Conservation (phyloP, 768 basidiomycete genomes). For the Boletus rufocinnamomeus region DNA sequence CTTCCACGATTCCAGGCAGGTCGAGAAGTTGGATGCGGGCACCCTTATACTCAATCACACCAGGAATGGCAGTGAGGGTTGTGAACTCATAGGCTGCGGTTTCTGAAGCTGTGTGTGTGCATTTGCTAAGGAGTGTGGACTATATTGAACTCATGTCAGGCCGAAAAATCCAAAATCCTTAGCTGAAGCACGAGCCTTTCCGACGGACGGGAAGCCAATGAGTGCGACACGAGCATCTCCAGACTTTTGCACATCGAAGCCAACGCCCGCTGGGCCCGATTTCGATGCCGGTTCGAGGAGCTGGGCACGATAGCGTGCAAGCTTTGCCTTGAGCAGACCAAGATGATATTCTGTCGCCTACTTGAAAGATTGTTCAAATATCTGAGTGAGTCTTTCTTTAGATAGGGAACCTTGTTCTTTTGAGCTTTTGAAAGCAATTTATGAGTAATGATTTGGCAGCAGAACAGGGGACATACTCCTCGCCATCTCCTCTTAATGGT, state of each 20-base stretch:
- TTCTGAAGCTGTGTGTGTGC: constrained; percentile 87
- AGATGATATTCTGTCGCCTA: constrained; percentile 95
- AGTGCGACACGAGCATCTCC: constrained; percentile 91
- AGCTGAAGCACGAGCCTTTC: constrained; percentile 53
- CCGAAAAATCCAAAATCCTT: neutral
- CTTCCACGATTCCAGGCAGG: constrained; percentile 94
- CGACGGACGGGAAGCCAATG: constrained; percentile 96
- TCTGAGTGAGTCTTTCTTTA: neutral
- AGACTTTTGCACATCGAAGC: constrained; percentile 85
- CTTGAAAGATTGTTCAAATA: constrained; percentile 17
- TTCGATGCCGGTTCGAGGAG: constrained; percentile 90
- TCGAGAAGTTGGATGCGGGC: constrained; percentile 92
- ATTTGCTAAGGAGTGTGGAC: constrained; percentile 90
- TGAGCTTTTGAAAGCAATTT: constrained; percentile 56
- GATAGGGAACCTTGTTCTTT: constrained; percentile 82
- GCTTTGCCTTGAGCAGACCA: constrained; percentile 90
- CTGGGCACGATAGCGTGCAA: constrained; percentile 92
- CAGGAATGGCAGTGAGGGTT: constrained; percentile 93
- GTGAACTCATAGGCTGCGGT: constrained; percentile 96
- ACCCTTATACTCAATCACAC: constrained; percentile 95
- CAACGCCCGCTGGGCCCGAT: constrained; percentile 75
- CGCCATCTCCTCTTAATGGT: constrained; percentile 87
- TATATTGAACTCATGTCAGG: constrained; percentile 34
- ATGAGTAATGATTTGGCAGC: constrained; percentile 3
- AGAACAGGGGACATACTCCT: constrained; percentile 68